These are phyloP conservation scores for Solanum hybrid DNA, from an alignment of 305 asterid species.

Conservation along the genomic window DNA sequence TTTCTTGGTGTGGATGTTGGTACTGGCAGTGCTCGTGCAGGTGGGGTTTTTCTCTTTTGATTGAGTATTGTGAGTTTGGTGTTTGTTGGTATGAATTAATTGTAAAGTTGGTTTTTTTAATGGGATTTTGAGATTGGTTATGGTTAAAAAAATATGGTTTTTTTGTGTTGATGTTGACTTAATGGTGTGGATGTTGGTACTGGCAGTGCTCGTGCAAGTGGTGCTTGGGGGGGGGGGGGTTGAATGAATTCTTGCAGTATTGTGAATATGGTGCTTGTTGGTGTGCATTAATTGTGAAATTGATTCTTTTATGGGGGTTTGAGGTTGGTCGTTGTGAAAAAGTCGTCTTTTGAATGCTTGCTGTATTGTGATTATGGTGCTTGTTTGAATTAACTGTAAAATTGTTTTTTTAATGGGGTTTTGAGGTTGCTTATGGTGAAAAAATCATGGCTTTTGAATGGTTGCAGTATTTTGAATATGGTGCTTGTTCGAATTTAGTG, in stretches of 20 bases:
- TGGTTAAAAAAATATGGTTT: neutral
- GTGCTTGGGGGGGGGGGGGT: neutral
- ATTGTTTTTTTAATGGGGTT: neutral
- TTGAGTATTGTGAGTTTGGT: neutral
- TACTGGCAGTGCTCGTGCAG: constrained; percentile 99
- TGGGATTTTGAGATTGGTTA: neutral
- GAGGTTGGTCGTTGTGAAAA: neutral
- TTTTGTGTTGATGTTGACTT: neutral
- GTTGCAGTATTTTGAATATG: neutral
- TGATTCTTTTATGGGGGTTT: neutral
- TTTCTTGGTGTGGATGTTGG: constrained; percentile 97
- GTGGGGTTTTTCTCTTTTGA: constrained; percentile 18
- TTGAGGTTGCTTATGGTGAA: neutral
- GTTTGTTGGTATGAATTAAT: neutral
- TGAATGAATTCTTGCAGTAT: neutral
- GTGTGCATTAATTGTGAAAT: neutral
- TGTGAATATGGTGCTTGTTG: neutral
- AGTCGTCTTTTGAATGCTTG: neutral
- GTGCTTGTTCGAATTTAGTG: neutral
- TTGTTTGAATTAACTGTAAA: neutral
- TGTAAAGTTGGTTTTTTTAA: neutral
- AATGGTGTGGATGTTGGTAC: neutral
- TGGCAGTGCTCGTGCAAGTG: neutral
- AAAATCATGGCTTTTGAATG: neutral
- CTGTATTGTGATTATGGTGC: neutral